A percentile compares a stretch with the other conserved stretches of the same genome.
Evolutionary conservation across 805 yeast genomes (phyloP).

Genomic region (Wickerhamomyces rabaulensis): DNA sequence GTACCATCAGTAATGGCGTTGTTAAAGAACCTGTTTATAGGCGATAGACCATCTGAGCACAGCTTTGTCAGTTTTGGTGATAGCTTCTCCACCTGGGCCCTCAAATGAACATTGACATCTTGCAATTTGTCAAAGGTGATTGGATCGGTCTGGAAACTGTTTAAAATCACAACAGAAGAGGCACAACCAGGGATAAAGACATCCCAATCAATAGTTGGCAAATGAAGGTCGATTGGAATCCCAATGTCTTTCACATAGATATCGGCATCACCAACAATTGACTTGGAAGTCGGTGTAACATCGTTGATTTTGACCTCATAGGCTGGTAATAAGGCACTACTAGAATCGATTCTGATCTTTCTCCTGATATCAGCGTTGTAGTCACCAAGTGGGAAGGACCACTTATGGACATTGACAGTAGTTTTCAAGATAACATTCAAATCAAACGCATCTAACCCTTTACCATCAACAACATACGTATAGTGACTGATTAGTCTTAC

Average conservation of each 20-base stretch:
- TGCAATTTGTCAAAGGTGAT: not conserved
- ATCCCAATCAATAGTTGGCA: conserved; percentile 17
- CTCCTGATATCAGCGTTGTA: conserved; percentile 1
- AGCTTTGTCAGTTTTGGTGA: conserved; percentile 2
- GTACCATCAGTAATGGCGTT: conserved; percentile 1
- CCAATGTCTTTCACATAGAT: not conserved
- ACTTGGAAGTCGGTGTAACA: not conserved
- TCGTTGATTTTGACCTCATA: not conserved
- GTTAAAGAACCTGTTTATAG: conserved; percentile 13
- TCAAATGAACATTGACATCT: not conserved
- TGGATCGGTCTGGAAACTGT: conserved; percentile 1
- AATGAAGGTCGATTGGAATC: not conserved
- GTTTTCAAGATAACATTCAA: conserved; percentile 5
- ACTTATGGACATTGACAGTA: conserved; percentile 3
- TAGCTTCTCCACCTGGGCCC: conserved; percentile 4
- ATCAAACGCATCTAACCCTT: not conserved
- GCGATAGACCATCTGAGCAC: conserved; percentile 18
- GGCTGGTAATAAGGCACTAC: not conserved
- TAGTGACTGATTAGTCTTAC: conserved; percentile 5
- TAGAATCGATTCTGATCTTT: not conserved
- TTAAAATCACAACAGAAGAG: conserved; percentile 8
- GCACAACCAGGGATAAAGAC: conserved; percentile 14
- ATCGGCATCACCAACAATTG: not conserved
- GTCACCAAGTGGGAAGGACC: conserved; percentile 3
- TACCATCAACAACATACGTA: conserved; percentile 3